Percentiles rank a stretch among this genome's conserved stretches.
Evolutionary conservation across 139 green algal species (phyloP).

Genomic region (Coelastrella sp.): DNA sequence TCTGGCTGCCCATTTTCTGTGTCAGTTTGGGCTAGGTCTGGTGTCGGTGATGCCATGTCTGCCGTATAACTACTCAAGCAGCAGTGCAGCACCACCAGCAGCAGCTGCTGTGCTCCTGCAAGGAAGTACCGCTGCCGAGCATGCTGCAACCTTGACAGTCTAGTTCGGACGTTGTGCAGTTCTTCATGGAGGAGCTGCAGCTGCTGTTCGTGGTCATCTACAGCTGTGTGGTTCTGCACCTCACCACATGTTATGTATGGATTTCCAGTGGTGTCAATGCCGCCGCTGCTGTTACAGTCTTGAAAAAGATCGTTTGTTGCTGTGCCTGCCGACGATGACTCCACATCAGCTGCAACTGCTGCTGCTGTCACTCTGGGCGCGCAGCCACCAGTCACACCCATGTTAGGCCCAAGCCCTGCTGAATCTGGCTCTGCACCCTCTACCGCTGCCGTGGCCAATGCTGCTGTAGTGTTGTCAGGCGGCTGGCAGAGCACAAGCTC

Average conservation of each 20-base stretch:
- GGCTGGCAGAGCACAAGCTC: not conserved
- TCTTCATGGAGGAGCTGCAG: not conserved
- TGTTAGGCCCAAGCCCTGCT: no score
- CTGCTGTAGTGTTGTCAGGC: not conserved
- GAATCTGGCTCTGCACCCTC: not conserved
- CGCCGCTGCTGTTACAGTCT: not conserved
- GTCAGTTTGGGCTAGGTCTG: not conserved
- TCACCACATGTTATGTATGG: no score
- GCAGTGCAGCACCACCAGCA: not conserved
- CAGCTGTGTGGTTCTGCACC: not conserved
- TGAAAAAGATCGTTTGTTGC: not conserved
- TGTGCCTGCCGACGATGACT: not conserved
- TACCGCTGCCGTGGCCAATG: not conserved
- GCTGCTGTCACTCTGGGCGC: not conserved
- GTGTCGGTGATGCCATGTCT: not conserved
- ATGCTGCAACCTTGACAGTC: not conserved
- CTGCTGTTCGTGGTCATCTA: not conserved
- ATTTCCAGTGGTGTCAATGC: no score
- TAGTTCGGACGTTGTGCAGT: not conserved
- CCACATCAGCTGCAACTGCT: not conserved
- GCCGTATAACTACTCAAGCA: not conserved
- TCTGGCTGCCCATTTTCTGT: no score
- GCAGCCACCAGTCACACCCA: no score
- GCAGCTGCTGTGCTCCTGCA: not conserved
- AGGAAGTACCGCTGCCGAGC: not conserved